These are phyloP conservation scores for Fraxinus nigra DNA, from an alignment of 305 asterid species.

Conservation along the genomic window DNA sequence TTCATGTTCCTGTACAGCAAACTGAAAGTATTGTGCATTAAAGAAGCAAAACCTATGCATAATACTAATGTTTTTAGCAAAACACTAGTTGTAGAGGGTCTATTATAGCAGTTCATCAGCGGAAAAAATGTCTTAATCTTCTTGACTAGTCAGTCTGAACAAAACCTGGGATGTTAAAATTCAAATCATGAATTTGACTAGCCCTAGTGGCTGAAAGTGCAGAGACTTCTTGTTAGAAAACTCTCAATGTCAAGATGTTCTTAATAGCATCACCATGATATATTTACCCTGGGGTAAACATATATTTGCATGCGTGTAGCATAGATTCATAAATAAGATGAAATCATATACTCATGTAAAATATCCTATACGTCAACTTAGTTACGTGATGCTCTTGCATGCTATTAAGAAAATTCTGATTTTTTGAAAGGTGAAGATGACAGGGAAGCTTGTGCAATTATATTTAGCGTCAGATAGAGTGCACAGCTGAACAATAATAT, in stretches of 20 bases:
- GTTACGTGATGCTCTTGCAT: not conserved
- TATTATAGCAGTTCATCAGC: not conserved
- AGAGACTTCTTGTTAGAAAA: not conserved
- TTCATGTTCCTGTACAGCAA: not conserved
- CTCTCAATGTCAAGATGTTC: not conserved
- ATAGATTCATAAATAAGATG: not conserved
- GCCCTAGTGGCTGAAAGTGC: not conserved
- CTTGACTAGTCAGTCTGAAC: not conserved
- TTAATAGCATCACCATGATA: not conserved
- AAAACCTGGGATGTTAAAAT: not conserved
- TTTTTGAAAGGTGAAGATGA: not conserved
- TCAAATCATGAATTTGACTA: no score
- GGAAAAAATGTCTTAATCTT: not conserved
- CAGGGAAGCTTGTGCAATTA: not conserved
- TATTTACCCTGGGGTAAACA: not conserved
- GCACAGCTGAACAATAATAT: not conserved
- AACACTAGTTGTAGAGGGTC: not conserved
- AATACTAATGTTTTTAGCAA: not conserved
- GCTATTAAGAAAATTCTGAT: not conserved
- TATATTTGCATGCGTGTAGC: not conserved
- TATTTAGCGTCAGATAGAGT: constrained; percentile 8
- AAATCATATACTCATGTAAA: not conserved
- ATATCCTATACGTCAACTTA: not conserved
- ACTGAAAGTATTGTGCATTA: not conserved
- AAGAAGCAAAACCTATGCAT: not conserved